phyloP scores from a whole-genome alignment of 306 rosid species.

The Cicer pinnatifidum region DNA sequence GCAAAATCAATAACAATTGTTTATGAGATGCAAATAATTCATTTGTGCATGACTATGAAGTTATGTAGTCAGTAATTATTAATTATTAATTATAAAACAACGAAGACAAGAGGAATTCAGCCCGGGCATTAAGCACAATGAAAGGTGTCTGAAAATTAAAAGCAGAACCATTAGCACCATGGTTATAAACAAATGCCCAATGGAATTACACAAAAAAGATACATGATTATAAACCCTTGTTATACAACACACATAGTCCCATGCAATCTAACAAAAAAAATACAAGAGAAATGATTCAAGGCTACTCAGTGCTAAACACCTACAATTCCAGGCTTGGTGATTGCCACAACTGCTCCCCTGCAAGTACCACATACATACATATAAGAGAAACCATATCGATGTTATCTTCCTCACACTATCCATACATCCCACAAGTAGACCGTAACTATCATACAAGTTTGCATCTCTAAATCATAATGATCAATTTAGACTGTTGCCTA shows the following conservation, averaged over 20 bases:
- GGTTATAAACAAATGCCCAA: constrained; percentile 48
- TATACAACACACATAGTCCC: constrained; percentile 45
- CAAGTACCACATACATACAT: constrained; percentile 97
- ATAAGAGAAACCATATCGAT: constrained; percentile 97
- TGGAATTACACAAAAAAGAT: constrained; percentile 27
- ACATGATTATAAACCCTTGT: constrained; percentile 40
- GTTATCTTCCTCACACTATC: constrained; percentile 68
- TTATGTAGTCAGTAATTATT: constrained; percentile 36
- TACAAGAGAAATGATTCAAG: constrained; percentile 66
- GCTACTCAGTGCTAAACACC: constrained; percentile 87
- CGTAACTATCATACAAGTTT: constrained; percentile 59
- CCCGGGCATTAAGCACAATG: constrained; percentile 61
- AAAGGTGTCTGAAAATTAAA: constrained; percentile 74
- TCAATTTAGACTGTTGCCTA: constrained; percentile 47
- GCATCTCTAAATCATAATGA: constrained; percentile 46
- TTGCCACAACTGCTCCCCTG: constrained; percentile 98
- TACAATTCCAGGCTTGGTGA: constrained; percentile 88
- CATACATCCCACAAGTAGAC: constrained; percentile 59
- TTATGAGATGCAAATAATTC: constrained; percentile 55
- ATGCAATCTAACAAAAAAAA: constrained; percentile 54
- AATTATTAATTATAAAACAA: constrained; percentile 38
- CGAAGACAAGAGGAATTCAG: constrained; percentile 56
- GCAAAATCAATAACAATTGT: constrained; percentile 46
- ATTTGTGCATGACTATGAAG: constrained; percentile 22
- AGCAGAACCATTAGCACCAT: constrained; percentile 61